phyloP scores from a whole-genome alignment of 371 early-diverging fungal genomes.

The Mucor indicus region DNA sequence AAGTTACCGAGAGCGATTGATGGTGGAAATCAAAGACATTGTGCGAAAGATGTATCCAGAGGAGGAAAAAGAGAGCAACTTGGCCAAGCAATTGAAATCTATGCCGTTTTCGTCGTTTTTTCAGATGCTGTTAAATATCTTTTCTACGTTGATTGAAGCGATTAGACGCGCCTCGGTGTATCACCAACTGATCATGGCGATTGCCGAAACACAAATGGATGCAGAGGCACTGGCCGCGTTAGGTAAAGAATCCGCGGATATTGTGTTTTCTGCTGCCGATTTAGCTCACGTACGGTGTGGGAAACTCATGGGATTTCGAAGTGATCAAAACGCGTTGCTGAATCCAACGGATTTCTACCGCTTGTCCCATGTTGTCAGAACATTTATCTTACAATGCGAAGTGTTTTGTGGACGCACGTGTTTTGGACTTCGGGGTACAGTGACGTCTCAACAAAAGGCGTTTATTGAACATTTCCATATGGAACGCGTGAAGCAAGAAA shows the following conservation, averaged over 20 bases:
- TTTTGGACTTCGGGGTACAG: slow-evolving; percentile 79
- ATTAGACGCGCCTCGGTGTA: slow-evolving; percentile 61
- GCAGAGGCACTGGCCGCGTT: slow-evolving; percentile 9
- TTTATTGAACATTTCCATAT: slow-evolving; percentile 89
- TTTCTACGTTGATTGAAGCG: slow-evolving; percentile 61
- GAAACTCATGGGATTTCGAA: slow-evolving; percentile 79
- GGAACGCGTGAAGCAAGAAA: slow-evolving; percentile 82
- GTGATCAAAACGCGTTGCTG: slow-evolving; percentile 86
- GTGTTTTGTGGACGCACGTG: slow-evolving; percentile 76
- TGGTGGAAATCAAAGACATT: slow-evolving; percentile 71
- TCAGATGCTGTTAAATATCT: slow-evolving; percentile 68
- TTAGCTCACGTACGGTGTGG: slow-evolving; percentile 84
- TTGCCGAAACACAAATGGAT: slow-evolving; percentile 38
- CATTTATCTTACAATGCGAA: slow-evolving; percentile 77
- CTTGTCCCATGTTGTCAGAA: slow-evolving; percentile 70
- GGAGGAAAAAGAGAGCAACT: slow-evolving; percentile 1
- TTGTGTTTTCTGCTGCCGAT: slow-evolving; percentile 74
- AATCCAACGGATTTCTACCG: slow-evolving; percentile 85
- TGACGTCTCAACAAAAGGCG: slow-evolving; percentile 81
- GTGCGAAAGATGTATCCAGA: slow-evolving; percentile 59
- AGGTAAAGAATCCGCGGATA: slow-evolving; percentile 56
- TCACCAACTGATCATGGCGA: slow-evolving; percentile 50
- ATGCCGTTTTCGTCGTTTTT: slow-evolving; percentile 86
- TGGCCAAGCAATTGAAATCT: slow-evolving; percentile 51
- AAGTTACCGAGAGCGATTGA: slow-evolving; percentile 66